Conservation (phyloP, 805 yeast species). For the Tetrapisispora iriomotensis region DNA sequence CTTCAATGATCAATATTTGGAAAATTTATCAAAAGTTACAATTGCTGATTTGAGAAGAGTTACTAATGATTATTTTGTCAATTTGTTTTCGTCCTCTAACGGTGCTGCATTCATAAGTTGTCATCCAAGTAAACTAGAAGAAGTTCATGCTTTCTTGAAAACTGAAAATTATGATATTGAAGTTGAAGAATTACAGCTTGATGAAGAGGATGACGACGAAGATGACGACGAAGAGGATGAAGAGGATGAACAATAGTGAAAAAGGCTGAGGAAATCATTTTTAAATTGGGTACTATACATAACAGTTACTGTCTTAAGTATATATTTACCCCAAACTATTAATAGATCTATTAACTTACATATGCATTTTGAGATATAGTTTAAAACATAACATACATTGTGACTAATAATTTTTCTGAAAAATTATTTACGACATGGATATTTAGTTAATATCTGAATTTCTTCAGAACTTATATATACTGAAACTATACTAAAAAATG, state of each 20-base stretch:
- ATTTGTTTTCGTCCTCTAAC: constrained; percentile 47
- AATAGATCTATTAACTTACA: too few species aligned
- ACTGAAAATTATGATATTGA: constrained; percentile 50
- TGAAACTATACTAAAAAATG: too few species aligned
- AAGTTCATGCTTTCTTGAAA: constrained; percentile 38
- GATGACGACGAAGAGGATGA: constrained; percentile 12
- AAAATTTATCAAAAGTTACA: constrained; percentile 42
- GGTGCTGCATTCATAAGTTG: constrained; percentile 63
- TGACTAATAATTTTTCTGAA: too few species aligned
- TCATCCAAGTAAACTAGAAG: constrained; percentile 53
- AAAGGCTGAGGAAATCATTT: too few species aligned
- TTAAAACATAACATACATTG: too few species aligned
- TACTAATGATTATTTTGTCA: constrained; percentile 50
- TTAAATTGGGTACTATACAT: too few species aligned
- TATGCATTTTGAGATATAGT: too few species aligned
- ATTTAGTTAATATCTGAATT: too few species aligned
- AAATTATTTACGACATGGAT: too few species aligned
- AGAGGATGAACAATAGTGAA: constrained; percentile 3
- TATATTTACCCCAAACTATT: too few species aligned
- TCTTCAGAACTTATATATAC: too few species aligned
- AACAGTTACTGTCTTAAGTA: too few species aligned
- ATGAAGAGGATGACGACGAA: constrained; percentile 26
- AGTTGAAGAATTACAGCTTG: constrained; percentile 43
- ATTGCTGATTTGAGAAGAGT: constrained; percentile 30
- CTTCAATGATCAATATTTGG: constrained; percentile 46